Evolutionary conservation across 345 rosid genomes (phyloP), one percentile per base, ranked within the genome.

Genomic region (Rubroshorea leprosula): DNA sequence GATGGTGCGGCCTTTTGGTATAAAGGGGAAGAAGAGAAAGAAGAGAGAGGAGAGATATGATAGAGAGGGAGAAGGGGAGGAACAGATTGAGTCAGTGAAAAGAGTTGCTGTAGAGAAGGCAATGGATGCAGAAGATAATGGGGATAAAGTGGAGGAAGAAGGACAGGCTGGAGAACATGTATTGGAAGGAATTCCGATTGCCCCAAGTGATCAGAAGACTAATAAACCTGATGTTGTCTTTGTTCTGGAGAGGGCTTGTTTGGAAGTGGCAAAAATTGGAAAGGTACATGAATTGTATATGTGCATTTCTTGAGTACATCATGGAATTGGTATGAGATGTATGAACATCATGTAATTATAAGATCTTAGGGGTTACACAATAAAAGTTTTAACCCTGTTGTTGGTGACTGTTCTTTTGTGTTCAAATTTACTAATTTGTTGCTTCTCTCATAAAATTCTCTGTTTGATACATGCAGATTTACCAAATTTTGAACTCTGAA

Each of bases 251-350:
- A 88, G 71, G 61, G 96, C 95, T 23, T 78, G 90, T 53, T 77
- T 88, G 55, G 96, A 88, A 76, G 92, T 88, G 49, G 96, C 92
- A n/a, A 88, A 91, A 78, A 89, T 92, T 73, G 98, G 98, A 71
- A 88, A 88, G 90, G 96, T 88, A 15, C 29, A 38, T 31, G 16
- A 26, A 51, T 22, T 26, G 18, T 35, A 2, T 38, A 1, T 8
- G 19, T 55, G 4, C 5, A 8, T 35, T 35, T 6, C 41, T 35
- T 35, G 41, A 35, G 41, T 35, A 6, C 12, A 8, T 35, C 41
- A 35, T 35, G 11, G 35, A 29, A 29, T 29, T 29, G 35, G 35
- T 29, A 29, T 4, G 4, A 29, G 41, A 35, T 35, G 41, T 8
- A 35, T 35, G 41, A 35, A 35, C 9, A 13, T 35, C 1, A 35